A percentile compares a stretch with the other conserved stretches of the same genome.
Evolutionary conservation across 768 basidiomycete species (phyloP).

Genomic region (Amanita exitialis): DNA sequence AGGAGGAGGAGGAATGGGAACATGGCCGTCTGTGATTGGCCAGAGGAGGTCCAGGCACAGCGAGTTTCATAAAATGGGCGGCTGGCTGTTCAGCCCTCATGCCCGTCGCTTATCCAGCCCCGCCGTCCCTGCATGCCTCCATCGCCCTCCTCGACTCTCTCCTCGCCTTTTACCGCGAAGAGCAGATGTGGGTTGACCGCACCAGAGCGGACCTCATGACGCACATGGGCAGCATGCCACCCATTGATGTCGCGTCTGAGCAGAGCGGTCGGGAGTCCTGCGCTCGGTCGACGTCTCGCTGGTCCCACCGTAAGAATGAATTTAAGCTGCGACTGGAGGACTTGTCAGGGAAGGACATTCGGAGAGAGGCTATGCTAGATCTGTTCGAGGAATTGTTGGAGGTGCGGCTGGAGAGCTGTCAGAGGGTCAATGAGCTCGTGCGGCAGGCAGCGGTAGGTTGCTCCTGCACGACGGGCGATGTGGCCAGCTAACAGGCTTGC

Average conservation of each 20-base stretch:
- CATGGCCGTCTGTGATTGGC: conserved; percentile 14
- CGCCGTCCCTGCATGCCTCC: conserved; percentile 36
- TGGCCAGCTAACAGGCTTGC: not conserved
- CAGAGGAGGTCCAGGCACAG: conserved; percentile 14
- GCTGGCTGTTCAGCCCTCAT: conserved; percentile 1
- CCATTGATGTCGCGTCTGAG: not conserved
- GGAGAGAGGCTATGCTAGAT: conserved; percentile 43
- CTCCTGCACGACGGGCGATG: not conserved
- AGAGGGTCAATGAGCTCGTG: conserved; percentile 51
- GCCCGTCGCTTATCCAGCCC: conserved; percentile 15
- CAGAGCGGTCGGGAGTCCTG: not conserved
- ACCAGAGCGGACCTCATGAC: conserved; percentile 52
- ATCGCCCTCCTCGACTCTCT: conserved; percentile 53
- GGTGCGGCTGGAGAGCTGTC: conserved; percentile 67
- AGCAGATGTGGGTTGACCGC: conserved; percentile 63
- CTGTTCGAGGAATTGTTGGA: conserved; percentile 69
- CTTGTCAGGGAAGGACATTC: conserved; percentile 7
- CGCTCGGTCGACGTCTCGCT: conserved; percentile 22
- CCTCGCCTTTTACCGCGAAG: conserved; percentile 57
- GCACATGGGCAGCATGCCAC: conserved; percentile 12
- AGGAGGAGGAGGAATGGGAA: conserved; percentile 9
- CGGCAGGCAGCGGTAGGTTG: conserved; percentile 19
- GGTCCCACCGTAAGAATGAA: conserved; percentile 50
- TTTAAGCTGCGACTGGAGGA: conserved; percentile 37
- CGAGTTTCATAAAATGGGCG: conserved; percentile 3